Percentiles rank a stretch among this genome's conserved stretches.
These are phyloP conservation scores for Aspergillus niger DNA, from an alignment of 2,329 filamentous ascomycete species.

Conservation along the genomic window DNA sequence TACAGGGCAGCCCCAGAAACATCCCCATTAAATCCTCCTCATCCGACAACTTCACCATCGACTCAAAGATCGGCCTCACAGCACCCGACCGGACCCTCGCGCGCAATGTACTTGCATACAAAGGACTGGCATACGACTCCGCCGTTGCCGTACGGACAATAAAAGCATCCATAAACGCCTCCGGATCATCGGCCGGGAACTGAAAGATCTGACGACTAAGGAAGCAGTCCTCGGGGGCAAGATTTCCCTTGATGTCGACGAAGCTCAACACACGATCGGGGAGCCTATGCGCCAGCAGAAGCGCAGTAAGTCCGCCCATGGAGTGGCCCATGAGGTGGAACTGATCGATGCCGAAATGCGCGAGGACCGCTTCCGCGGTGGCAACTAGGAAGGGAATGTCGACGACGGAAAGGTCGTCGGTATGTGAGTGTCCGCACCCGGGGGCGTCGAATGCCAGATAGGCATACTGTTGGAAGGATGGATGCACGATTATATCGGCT, in stretches of 20 bases:
- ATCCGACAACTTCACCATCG: conserved; percentile 28
- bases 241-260: conserved; percentile 29
- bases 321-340: conserved; percentile 31
- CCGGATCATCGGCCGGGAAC: conserved; percentile 16
- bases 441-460: conserved; percentile 29
- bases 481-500: conserved; percentile 21
- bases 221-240: conserved; percentile 30
- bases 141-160: conserved; percentile 19
- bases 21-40: conserved; percentile 21
- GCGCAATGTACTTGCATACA: conserved; percentile 26
- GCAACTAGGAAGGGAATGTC: conserved; percentile 29
- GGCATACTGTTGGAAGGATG: conserved; percentile 18
- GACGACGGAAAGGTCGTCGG: conserved; percentile 21
- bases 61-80: conserved; percentile 26
- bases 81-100: conserved; percentile 21
- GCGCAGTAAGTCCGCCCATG: conserved; percentile 28
- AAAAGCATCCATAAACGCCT: conserved; percentile 24
- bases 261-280: conserved; percentile 25
- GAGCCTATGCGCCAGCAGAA: conserved; percentile 21
- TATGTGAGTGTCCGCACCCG: conserved; percentile 25
- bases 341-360: conserved; percentile 20
- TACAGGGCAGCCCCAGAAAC: conserved; percentile 20
- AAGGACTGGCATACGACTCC: conserved; percentile 15
- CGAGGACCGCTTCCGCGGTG: conserved; percentile 23
- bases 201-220: conserved; percentile 29